phyloP scores from a whole-genome alignment of 2,329 filamentous ascomycete species.

The Fusarium incarnatum region DNA sequence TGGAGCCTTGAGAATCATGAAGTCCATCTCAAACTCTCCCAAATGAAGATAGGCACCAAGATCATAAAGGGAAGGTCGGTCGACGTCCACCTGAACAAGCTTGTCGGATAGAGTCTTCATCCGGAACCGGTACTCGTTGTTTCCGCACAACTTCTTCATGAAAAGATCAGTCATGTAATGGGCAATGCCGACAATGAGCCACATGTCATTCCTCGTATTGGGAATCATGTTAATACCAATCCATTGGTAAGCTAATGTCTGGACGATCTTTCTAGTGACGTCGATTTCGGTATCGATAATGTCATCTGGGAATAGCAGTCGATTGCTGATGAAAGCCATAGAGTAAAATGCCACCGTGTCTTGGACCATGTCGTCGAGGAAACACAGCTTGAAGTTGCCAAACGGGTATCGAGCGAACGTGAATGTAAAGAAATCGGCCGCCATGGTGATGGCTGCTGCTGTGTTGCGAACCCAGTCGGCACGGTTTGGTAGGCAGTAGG shows the following conservation, averaged over 20 bases:
- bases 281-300: slow-evolving; percentile 88
- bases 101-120: slow-evolving; percentile 87
- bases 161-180: slow-evolving; percentile 97
- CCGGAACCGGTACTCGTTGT: slow-evolving; percentile 92
- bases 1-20: slow-evolving; percentile 90
- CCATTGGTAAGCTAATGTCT: slow-evolving; percentile 91
- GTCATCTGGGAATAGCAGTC: slow-evolving; percentile 84
- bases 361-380: slow-evolving; percentile 86
- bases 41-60: slow-evolving; percentile 82
- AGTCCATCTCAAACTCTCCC: slow-evolving; percentile 87
- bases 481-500: slow-evolving; percentile 88
- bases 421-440: slow-evolving; percentile 91
- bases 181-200: slow-evolving; percentile 89
- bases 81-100: slow-evolving; percentile 83
- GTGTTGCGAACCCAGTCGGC: slow-evolving; percentile 87
- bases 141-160: slow-evolving; percentile 89
- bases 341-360: slow-evolving; percentile 84
- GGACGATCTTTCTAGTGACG: slow-evolving; percentile 82
- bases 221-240: slow-evolving; percentile 93
- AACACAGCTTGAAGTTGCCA: slow-evolving; percentile 90
- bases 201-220: slow-evolving; percentile 82
- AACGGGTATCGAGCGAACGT: slow-evolving; percentile 93
- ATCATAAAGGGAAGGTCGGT: slow-evolving; percentile 83
- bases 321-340: slow-evolving; percentile 86
- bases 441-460: slow-evolving; percentile 83